Percentiles rank a stretch among this genome's conserved stretches.
These are phyloP conservation scores for Xerocomellus intermedius DNA, from an alignment of 768 basidiomycete genomes.

Conservation along the genomic window DNA sequence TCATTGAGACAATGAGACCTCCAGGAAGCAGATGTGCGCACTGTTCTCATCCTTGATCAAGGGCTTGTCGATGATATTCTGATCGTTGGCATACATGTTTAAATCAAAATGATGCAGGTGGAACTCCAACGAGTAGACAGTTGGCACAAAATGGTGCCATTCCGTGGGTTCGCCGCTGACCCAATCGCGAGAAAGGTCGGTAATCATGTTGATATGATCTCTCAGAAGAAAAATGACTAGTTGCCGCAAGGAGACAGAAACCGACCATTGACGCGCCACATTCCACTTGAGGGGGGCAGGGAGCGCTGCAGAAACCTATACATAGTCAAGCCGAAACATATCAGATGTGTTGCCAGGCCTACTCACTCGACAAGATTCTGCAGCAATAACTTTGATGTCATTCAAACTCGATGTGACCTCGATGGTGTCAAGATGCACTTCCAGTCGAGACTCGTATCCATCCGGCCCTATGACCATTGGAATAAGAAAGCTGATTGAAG, in stretches of 20 bases:
- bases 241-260: conserved; percentile 67
- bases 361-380: conserved; percentile 75
- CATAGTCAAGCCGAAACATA: conserved; percentile 2
- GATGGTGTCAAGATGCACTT: conserved; percentile 81
- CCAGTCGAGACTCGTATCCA: conserved; percentile 79
- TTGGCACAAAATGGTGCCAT: conserved; percentile 82
- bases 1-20: background rate
- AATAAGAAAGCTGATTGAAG: conserved; percentile 81
- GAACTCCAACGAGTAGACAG: conserved; percentile 68
- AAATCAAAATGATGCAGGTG: conserved; percentile 74
- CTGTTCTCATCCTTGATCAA: conserved; percentile 81
- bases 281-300: conserved; percentile 86
- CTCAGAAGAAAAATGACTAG: conserved; percentile 78
- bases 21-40: conserved; percentile 30
- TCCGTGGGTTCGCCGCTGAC: conserved; percentile 76
- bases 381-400: conserved; percentile 72
- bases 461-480: conserved; percentile 71
- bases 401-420: conserved; percentile 83
- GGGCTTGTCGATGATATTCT: conserved; percentile 94
- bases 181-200: conserved; percentile 94
- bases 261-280: conserved; percentile 72
- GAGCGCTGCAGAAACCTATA: conserved; percentile 66
- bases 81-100: conserved; percentile 88
- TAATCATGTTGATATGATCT: conserved; percentile 93
- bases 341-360: conserved; percentile 11